Evolutionary conservation across 1,284 basidiomycete genomes (phyloP).

Genomic region (Wallemia mellicola): DNA sequence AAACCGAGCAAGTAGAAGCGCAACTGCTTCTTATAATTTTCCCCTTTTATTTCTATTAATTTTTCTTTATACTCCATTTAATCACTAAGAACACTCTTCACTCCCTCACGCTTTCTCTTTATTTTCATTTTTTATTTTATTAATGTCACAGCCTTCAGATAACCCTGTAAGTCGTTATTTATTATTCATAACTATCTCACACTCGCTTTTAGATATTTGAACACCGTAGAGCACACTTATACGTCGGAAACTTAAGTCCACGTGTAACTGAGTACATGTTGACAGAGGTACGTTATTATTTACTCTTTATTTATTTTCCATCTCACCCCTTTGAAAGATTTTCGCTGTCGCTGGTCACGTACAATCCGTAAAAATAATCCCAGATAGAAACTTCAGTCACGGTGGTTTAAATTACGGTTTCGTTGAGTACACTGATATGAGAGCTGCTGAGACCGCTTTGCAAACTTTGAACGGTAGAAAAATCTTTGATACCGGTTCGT

Average conservation of each 20-base stretch:
- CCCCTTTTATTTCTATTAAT: too few relatives aligned
- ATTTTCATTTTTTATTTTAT: neutral
- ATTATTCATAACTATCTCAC: neutral
- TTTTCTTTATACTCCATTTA: too few relatives aligned
- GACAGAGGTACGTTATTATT: conserved; percentile 3
- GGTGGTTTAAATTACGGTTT: conserved; percentile 95
- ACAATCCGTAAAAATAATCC: conserved; percentile 93
- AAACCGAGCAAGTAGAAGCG: neutral
- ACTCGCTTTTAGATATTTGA: neutral
- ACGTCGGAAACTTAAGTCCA: conserved; percentile 84
- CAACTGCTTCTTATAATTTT: too few relatives aligned
- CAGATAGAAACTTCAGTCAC: conserved; percentile 88
- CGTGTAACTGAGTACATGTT: conserved; percentile 29
- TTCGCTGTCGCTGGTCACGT: conserved; percentile 84
- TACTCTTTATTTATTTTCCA: neutral
- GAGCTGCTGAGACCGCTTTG: conserved; percentile 80
- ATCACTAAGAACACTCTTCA: too few relatives aligned
- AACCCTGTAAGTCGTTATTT: neutral
- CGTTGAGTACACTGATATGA: conserved; percentile 91
- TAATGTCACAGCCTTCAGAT: neutral
- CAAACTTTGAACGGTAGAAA: conserved; percentile 90
- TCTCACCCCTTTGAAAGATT: conserved; percentile 30
- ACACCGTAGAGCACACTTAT: conserved; percentile 45
- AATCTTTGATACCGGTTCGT: conserved; percentile 50
- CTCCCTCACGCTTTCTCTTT: too few relatives aligned